Conservation (phyloP, 1,139 yeast genomes). For the Sugiyamaella grinbergsii region DNA sequence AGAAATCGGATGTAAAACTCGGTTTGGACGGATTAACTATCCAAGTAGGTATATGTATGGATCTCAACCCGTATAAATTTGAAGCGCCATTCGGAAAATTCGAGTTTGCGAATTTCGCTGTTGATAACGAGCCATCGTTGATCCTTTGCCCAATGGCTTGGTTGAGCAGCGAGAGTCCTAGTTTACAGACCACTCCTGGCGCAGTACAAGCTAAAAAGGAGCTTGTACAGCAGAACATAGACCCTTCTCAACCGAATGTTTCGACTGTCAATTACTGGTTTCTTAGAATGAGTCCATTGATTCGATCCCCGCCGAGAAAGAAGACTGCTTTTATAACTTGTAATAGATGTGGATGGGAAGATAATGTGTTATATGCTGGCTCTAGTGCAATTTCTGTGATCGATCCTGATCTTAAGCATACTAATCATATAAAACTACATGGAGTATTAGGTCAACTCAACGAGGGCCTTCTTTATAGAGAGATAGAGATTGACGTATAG, state of each 20-base stretch:
- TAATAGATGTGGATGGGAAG: slow-evolving; percentile 77
- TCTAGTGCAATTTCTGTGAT: slow-evolving; percentile 46
- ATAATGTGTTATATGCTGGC: slow-evolving; percentile 70
- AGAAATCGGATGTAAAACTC: slow-evolving; percentile 1
- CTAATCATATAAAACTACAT: slow-evolving; percentile 22
- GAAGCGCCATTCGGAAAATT: slow-evolving; percentile 72
- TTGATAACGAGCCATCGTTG: slow-evolving; percentile 52
- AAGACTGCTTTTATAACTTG: slow-evolving; percentile 52
- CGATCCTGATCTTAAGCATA: slow-evolving; percentile 20
- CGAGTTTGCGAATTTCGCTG: slow-evolving; percentile 67
- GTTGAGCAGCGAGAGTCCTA: slow-evolving; percentile 55
- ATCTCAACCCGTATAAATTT: slow-evolving; percentile 82
- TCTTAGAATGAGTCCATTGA: slow-evolving; percentile 65
- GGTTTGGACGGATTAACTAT: slow-evolving; percentile 36
- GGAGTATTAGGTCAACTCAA: slow-evolving; percentile 34
- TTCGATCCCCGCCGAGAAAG: slow-evolving; percentile 38
- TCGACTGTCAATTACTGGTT: slow-evolving; percentile 65
- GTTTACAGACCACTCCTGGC: slow-evolving; percentile 28
- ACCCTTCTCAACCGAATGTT: slow-evolving; percentile 44
- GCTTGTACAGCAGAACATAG: slow-evolving; percentile 27
- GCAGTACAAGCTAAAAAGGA: slow-evolving; percentile 23
- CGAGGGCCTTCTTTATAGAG: slow-evolving; percentile 31
- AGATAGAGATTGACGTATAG: slow-evolving; percentile 26
- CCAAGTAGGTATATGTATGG: slow-evolving; percentile 93
- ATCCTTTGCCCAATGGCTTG: slow-evolving; percentile 87